Evolutionary conservation across 495 filamentous ascomycete species (phyloP).

Genomic region (Xylaria scruposa): DNA sequence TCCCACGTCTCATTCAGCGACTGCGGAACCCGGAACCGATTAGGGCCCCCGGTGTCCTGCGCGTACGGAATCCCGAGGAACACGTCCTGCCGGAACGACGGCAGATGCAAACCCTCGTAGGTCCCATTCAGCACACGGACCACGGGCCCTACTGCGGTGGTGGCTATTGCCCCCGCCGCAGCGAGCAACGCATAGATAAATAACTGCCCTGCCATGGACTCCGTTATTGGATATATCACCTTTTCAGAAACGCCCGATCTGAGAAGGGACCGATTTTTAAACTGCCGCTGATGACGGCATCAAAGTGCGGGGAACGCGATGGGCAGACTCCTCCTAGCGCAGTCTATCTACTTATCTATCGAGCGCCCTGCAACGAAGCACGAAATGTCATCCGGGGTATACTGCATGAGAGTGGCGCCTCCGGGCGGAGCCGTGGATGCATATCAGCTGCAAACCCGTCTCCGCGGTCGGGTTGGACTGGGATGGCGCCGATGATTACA

Average conservation of each 20-base stretch:
- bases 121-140: constrained; percentile 42
- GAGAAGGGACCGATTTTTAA: background rate
- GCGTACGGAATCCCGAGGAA: constrained; percentile 74
- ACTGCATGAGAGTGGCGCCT: background rate
- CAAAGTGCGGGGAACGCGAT: constrained; percentile 7
- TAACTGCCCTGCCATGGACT: background rate
- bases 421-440: background rate
- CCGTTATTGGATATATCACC: background rate
- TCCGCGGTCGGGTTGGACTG: constrained; percentile 7
- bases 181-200: background rate
- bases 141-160: constrained; percentile 21
- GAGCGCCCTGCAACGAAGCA: background rate
- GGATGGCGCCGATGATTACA: constrained; percentile 2
- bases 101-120: constrained; percentile 43
- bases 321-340: background rate
- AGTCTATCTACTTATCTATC: background rate
- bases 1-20: constrained; percentile 52
- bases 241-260: background rate
- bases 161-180: background rate
- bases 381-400: constrained; percentile 2
- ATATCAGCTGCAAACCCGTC: constrained; percentile 1
- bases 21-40: constrained; percentile 66
- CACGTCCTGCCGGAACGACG: constrained; percentile 48
- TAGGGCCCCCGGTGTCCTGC: constrained; percentile 61
- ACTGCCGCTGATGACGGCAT: background rate